Conservation (phyloP, 2,329 filamentous ascomycete genomes). For the Sphaerulina vaccinii region DNA sequence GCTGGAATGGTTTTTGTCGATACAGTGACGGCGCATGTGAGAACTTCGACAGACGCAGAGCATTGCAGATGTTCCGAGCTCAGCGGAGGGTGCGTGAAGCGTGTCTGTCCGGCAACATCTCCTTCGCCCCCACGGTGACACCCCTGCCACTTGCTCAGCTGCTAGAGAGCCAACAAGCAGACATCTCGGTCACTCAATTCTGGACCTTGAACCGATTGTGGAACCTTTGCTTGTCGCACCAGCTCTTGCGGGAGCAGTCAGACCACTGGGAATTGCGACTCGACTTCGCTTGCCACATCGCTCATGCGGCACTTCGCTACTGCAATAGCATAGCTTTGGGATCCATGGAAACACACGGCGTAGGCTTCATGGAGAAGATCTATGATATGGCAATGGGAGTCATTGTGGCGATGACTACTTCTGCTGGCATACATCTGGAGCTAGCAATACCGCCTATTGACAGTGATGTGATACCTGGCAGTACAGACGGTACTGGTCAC, state of each 20-base stretch:
- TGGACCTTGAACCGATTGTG: conserved; percentile 47
- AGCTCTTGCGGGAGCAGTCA: conserved; percentile 37
- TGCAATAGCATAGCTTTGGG: conserved; percentile 36
- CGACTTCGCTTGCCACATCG: conserved; percentile 40
- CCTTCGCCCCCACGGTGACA: conserved; percentile 39
- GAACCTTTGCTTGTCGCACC: conserved; percentile 44
- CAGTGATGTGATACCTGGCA: conserved; percentile 19
- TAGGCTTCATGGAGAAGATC: conserved; percentile 43
- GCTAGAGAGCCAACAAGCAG: conserved; percentile 44
- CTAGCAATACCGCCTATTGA: conserved; percentile 13
- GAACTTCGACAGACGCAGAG: conserved; percentile 37
- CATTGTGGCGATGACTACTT: conserved; percentile 26
- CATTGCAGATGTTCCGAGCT: conserved; percentile 37
- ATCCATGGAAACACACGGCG: conserved; percentile 46
- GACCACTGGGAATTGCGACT: conserved; percentile 41
- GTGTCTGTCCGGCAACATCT: conserved; percentile 41
- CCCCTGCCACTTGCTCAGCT: conserved; percentile 27
- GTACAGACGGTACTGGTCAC: neutral
- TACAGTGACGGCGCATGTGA: conserved; percentile 34
- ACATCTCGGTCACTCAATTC: conserved; percentile 45
- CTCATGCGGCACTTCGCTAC: conserved; percentile 37
- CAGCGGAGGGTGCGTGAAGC: conserved; percentile 28
- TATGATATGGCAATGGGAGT: conserved; percentile 39
- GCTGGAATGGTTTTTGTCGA: conserved; percentile 45
- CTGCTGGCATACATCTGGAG: conserved; percentile 21